Base-by-base conservation (phyloP, 192 early-diverging fungal genomes). In the Coemansia furcata region DNA sequence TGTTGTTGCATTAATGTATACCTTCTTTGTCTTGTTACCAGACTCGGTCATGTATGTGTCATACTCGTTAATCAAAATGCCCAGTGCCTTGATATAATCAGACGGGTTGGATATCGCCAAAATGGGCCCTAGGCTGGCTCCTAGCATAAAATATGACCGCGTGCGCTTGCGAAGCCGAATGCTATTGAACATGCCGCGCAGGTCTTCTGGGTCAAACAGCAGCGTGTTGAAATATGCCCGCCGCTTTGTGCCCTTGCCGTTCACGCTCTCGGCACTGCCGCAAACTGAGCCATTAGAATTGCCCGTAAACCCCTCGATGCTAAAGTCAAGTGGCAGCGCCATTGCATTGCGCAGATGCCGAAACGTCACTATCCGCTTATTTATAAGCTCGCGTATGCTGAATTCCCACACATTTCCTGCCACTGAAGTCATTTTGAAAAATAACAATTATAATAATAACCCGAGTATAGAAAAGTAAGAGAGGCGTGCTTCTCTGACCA, bases 21-120 rank as follows among this genome's bases (percentile, higher is more conserved):
- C 66, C 72, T 76, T 81, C 49, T 81, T 81, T 32, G 69, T 65
- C 47, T 76, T 81, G 67, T 50, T 76, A 9, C 73, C 77, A 19
- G 72, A 68, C 57, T 84, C 82, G 43, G 77, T 35, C 72, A 80
- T 76, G 64, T 73, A 84, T 11, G 71, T 63, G 21, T 84, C 77
- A 49, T 79, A 90, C 67, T 90, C 89, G 60, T 74, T 80, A 29
- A 89, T 77, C n/a, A 90, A 71, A 4, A 87, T 83, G 19, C 67
- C 82, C 26, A 89, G 77, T 14, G 89, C 86, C 61, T 87, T 87
- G 4, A 88, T 78, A 67, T 87, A 90, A 68, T 90, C 89, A 6
- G 73, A 62, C 11, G 87, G 83, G 29, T 85, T 89, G 2, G 80
- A 85, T 57, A 89, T 87, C 38, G 87, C 87, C 30, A 90, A 70